Evolutionary conservation across 805 yeast species (phyloP), one percentile per base, ranked within the genome.

Genomic region (Candida suzukii): DNA sequence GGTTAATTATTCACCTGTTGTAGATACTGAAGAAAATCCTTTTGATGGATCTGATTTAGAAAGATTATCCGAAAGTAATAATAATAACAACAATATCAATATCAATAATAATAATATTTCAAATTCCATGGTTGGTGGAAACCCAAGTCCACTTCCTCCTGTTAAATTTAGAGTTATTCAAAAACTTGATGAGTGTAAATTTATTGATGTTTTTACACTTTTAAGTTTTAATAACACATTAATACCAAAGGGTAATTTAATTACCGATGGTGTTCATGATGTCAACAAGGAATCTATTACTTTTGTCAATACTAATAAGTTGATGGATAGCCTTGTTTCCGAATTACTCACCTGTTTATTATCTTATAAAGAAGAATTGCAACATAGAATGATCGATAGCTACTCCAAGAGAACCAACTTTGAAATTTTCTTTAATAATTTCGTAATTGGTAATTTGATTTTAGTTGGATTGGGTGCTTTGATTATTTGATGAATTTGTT

Each of bases 141-240:
- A 43, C 48, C 13, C 47, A 49, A 11, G 41, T 44, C 35, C 35
- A 8, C 53, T 58, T 41, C 72, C 60, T 37, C 63, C 63, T 40
- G 60, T 56, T 53, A 66, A 56, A 54, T 67, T 56, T 53, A 63
- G 79, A 39, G 57, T 75, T 27, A 74, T 71, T 16, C 70, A 73
- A 45, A 73, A 68, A 44, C 42, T 70, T 17, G 64, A 67, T 27
- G 70, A 70, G 37, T 58, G 73, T 34, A 68, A 70, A 45, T 61
- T 61, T 20, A 58, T 68, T 17, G 61, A 62, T 41, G 37, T 60
- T 11, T 50, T 58, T 7, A 45, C 58, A 3, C 27, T 56, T 18
- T 25, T 58, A 7, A 47, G 52, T 17, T 46, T 57, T 34, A 37
- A 50, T 1, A 50, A 51, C 18, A 42, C 46, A 36, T 26, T 39